Evolutionary conservation across 768 basidiomycete genomes (phyloP).

Genomic region (Austroboletus festivus): DNA sequence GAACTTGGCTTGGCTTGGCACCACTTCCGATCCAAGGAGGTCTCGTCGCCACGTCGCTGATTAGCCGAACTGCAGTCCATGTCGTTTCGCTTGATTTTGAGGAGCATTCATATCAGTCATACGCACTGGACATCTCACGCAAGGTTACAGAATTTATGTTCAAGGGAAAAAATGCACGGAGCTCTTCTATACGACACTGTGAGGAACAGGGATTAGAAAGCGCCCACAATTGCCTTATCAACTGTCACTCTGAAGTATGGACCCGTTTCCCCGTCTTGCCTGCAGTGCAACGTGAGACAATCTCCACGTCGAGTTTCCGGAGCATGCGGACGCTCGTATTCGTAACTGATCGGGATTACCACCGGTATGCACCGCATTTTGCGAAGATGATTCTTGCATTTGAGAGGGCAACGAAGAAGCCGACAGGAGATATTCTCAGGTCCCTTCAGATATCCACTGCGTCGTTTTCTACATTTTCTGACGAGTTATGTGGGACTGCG

Average conservation of each 20-base stretch:
- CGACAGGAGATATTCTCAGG: constrained; percentile 41
- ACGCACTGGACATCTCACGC: constrained; percentile 48
- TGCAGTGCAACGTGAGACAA: constrained; percentile 43
- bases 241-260: constrained; percentile 54
- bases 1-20: constrained; percentile 36
- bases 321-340: constrained; percentile 39
- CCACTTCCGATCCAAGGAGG: constrained; percentile 17
- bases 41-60: constrained; percentile 44
- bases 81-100: constrained; percentile 38
- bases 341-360: constrained; percentile 37
- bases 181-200: constrained; percentile 1
- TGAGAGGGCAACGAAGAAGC: constrained; percentile 48
- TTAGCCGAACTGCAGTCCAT: constrained; percentile 38
- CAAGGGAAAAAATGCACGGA: constrained; percentile 36
- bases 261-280: constrained; percentile 54
- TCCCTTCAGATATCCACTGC: constrained; percentile 32
- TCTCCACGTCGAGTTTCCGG: constrained; percentile 31
- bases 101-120: constrained; percentile 33
- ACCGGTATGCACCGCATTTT: constrained; percentile 40
- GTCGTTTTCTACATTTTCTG: constrained; percentile 23
- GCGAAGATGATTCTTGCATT: constrained; percentile 48
- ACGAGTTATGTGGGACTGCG: constrained; percentile 1
- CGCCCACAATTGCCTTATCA: constrained; percentile 46
- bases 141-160: constrained; percentile 54
- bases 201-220: constrained; percentile 11